Evolutionary conservation across 2,329 filamentous ascomycete genomes (phyloP), one percentile per base, ranked within the genome.

Genomic region (Fusarium udum): DNA sequence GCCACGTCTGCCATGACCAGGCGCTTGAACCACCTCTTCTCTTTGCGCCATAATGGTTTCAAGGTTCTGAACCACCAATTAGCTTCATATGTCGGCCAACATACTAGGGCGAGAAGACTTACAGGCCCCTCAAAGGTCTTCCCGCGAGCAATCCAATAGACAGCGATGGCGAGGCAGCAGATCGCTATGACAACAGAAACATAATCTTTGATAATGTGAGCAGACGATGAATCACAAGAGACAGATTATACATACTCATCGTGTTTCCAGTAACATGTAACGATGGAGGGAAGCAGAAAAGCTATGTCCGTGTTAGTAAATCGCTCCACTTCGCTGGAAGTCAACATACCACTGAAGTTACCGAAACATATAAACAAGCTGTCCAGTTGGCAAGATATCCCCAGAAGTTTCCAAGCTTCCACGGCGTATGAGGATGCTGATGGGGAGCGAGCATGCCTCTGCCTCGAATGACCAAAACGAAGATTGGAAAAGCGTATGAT

Each of bases 401-500:
- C 53, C 53, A 57, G 9, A 57, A 57, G 16, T 46, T 32, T 16
- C 53, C 53, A 24, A 57, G 53, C 13, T 57, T 57, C 53, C 53
- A 57, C 4, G 37, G 53, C 9, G 37, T 57, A 22, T 46, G 53
- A 7, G 53, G 22, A 16, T 32, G 37, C 6, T 57, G 53, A 26
- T 57, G 37, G 7, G 53, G 28, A 15, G 28, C 37, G 6, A 57
- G 53, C 18, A 57, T 57, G 4, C 37, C 37, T 26, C 53, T 45
- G 2, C 53, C 53, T 6, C 53, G 53, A 57, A 57, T 57, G n/a
- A 57, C 12, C 4, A 57, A 8, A 20, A 57, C 22, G 11, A 57
- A 57, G 3, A 57, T 57, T 14, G 37, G 53, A 39, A 57, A 57
- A 32, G 28, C 53, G 18, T 57, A 57, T 16, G 53, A 57, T 32